These are phyloP conservation scores for Suhomyces emberorum DNA, from an alignment of 805 yeast species.

Conservation along the genomic window DNA sequence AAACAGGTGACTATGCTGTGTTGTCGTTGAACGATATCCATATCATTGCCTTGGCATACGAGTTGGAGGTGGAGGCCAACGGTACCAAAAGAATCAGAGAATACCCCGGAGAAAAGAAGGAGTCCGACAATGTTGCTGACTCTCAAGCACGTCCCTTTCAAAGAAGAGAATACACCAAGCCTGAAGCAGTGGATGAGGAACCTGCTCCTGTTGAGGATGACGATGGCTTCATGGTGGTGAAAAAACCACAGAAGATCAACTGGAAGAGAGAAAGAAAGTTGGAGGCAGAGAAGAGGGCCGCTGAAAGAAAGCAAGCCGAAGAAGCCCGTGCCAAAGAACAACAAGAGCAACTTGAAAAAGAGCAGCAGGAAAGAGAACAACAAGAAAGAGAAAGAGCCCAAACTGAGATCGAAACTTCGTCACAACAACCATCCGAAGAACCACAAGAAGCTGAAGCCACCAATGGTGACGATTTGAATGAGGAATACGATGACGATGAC, in stretches of 20 bases:
- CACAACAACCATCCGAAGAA: constrained; percentile 1
- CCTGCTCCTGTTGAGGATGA: constrained; percentile 10
- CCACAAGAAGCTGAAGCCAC: constrained; percentile 3
- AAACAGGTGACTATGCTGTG: constrained; percentile 90
- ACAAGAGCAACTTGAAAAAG: constrained; percentile 6
- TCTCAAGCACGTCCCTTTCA: not conserved
- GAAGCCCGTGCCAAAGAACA: not conserved
- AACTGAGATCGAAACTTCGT: not conserved
- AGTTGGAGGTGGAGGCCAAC: constrained; percentile 69
- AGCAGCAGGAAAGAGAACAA: not conserved
- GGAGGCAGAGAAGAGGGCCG: constrained; percentile 5
- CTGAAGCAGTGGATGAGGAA: constrained; percentile 10
- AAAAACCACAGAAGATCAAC: constrained; percentile 7
- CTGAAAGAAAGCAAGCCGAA: not conserved
- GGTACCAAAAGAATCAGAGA: constrained; percentile 69
- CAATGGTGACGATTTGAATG: constrained; percentile 19
- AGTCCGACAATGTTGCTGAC: not conserved
- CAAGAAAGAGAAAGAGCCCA: not conserved
- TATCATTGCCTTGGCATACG: constrained; percentile 87
- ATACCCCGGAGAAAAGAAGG: constrained; percentile 59
- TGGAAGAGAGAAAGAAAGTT: constrained; percentile 8
- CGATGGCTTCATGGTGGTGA: constrained; percentile 22
- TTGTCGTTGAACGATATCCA: constrained; percentile 89
- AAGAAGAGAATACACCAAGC: not conserved
- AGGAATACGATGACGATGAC: constrained; percentile 69